Evolutionary conservation across 2,329 filamentous ascomycete genomes (phyloP), one percentile per base, ranked within the genome.

Genomic region (Aspergillus fructus): DNA sequence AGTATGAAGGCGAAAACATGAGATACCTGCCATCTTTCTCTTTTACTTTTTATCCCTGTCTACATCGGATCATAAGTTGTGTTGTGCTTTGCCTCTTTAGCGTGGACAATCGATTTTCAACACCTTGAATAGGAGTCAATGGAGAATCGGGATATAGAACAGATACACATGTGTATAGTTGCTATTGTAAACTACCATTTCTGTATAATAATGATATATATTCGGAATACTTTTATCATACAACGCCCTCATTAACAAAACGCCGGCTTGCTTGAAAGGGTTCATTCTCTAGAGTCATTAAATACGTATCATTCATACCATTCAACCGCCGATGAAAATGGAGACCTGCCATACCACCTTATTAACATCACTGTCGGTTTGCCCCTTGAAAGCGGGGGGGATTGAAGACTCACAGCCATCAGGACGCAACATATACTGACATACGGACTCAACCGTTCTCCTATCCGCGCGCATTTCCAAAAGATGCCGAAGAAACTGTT

Each of bases 401-500:
- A 5, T 39, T 19, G n/a, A 17, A 27, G 53, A 79, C 84, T 77
- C 74, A 97, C 94, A 64, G 94, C 94, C 93, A 99, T 97, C 67
- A 91, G 76, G 33, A 97, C 82, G 74, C 93, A 97, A 74, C 91
- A 96, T 72, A 97, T 80, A 78, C 91, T 96, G 68, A 99, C 91
- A 75, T 97, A 97, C 42, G 94, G 94, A 73, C 92, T 97, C 64
- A 99, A 74, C 62, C 94, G 81, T 80, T 99, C 94, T 39, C 94
- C 94, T 72, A 99, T 87, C 63, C 94, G 83, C 24, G 94, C 94
- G 62, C 87, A 92, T 78, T 97, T 97, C 94, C 94, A 99, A 73
- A 97, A 96, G 61, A 96, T 88, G 52, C 91, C 91, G 66, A 91
- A 85, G 50, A 91, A 78, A 13, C 89, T 92, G 43, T 11, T 23